These are phyloP conservation scores for Lactifluus piperatus DNA, from an alignment of 768 basidiomycete genomes.

Conservation along the genomic window DNA sequence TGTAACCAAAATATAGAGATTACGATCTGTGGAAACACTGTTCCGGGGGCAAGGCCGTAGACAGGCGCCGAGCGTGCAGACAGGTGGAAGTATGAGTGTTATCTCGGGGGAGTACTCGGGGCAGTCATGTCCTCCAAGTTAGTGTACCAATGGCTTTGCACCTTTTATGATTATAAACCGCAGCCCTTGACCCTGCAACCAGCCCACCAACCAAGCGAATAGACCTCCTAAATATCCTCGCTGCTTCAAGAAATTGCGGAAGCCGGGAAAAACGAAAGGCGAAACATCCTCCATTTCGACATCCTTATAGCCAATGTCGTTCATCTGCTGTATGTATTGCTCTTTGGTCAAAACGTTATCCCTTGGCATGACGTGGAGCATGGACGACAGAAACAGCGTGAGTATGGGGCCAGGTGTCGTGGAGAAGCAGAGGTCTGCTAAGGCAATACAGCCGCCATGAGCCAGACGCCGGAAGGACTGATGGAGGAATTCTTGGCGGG, in stretches of 20 bases:
- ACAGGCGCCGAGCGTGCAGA: too few relatives aligned
- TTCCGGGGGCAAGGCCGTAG: not conserved
- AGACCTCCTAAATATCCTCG: constrained; percentile 37
- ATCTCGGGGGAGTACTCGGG: not conserved
- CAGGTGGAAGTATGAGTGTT: not conserved
- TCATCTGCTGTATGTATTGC: constrained; percentile 38
- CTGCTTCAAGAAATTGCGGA: constrained; percentile 39
- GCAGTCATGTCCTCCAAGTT: not conserved
- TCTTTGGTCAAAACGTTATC: constrained; percentile 40
- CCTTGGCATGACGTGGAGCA: constrained; percentile 32
- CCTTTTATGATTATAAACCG: constrained; percentile 41
- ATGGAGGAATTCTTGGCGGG: constrained; percentile 41
- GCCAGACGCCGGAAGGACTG: constrained; percentile 41
- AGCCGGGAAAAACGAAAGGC: constrained; percentile 48
- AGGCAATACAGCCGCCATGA: constrained; percentile 44
- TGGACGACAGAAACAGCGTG: constrained; percentile 30
- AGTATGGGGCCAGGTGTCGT: not conserved
- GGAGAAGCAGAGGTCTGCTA: constrained; percentile 55
- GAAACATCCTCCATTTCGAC: constrained; percentile 50
- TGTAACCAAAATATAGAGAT: not conserved
- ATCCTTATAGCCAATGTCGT: constrained; percentile 43
- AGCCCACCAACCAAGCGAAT: constrained; percentile 33
- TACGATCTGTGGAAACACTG: not conserved
- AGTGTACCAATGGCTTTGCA: constrained; percentile 9
- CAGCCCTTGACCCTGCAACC: constrained; percentile 33